Percentiles rank a stretch among this genome's conserved stretches.
These are phyloP conservation scores for Sphaerobolus stellatus DNA, from an alignment of 1,284 basidiomycete species.

Conservation along the genomic window DNA sequence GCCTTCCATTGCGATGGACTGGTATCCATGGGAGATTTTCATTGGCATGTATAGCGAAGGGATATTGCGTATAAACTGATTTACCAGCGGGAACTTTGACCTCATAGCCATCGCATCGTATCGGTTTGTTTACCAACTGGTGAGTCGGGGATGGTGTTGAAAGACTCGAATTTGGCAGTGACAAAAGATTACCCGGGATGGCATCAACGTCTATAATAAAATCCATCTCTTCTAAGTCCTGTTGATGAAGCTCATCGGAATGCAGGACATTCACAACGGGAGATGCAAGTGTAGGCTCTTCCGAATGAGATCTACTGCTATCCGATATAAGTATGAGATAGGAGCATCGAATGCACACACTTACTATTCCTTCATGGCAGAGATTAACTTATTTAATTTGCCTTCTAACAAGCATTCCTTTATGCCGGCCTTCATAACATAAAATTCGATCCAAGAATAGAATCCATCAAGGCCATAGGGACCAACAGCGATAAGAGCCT, in stretches of 20 bases:
- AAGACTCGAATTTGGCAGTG: neutral
- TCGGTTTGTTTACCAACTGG: neutral
- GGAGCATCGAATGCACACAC: neutral
- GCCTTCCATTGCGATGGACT: neutral
- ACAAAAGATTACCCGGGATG: neutral
- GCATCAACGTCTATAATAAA: neutral
- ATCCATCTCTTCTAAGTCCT: neutral
- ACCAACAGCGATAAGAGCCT: neutral
- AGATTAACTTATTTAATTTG: neutral
- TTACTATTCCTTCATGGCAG: neutral
- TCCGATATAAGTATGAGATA: neutral
- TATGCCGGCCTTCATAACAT: neutral
- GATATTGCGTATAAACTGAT: neutral
- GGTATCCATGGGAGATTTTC: neutral
- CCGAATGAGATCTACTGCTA: neutral
- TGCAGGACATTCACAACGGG: neutral
- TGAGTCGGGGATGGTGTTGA: neutral
- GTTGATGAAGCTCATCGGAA: no score
- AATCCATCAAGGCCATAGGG: neutral
- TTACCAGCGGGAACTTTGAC: neutral
- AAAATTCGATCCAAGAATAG: neutral
- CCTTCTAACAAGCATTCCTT: neutral
- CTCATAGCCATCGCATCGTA: neutral
- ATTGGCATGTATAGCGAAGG: neutral
- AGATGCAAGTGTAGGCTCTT: neutral